A percentile compares a stretch with the other conserved stretches of the same genome.
Conservation (phyloP, 371 early-diverging fungal genomes). For the Syncephalastrum monosporum region DNA sequence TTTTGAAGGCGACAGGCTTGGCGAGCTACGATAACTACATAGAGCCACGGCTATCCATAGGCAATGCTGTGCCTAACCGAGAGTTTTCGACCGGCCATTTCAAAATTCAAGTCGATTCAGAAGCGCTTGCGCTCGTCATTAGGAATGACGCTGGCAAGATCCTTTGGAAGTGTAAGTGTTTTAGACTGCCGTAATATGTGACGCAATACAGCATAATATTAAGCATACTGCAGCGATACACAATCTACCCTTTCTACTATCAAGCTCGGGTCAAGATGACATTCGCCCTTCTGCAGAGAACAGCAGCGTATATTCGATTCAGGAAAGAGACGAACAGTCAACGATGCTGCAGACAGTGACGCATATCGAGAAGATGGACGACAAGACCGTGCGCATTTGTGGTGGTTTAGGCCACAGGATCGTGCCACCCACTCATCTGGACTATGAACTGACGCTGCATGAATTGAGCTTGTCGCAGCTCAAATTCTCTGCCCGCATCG, state of each 20-base stretch:
- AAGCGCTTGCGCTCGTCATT: conserved; percentile 13
- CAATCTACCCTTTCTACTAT: conserved; percentile 38
- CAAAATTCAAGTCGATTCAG: conserved; percentile 15
- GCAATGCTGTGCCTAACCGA: conserved; percentile 14
- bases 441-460: conserved; percentile 23
- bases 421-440: conserved; percentile 18
- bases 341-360: conserved; percentile 44
- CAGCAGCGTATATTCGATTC: conserved; percentile 27
- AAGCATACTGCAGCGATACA: conserved; percentile 28
- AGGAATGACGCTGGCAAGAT: conserved; percentile 14
- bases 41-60: conserved; percentile 24
- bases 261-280: conserved; percentile 28
- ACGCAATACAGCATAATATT: not conserved
- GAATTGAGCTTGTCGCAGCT: conserved; percentile 33
- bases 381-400: conserved; percentile 14
- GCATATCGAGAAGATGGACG: conserved; percentile 14
- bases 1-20: conserved; percentile 19
- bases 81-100: conserved; percentile 19
- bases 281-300: conserved; percentile 22
- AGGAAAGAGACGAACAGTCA: conserved; percentile 28
- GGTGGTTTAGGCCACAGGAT: conserved; percentile 37
- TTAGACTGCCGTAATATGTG: too few relatives aligned
- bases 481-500: conserved; percentile 26
- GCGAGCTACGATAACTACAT: conserved; percentile 21
- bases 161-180: conserved; percentile 20